A percentile compares a stretch with the other conserved stretches of the same genome.
Conservation (phyloP, 139 green algal species). For the Chlorella sp. region DNA sequence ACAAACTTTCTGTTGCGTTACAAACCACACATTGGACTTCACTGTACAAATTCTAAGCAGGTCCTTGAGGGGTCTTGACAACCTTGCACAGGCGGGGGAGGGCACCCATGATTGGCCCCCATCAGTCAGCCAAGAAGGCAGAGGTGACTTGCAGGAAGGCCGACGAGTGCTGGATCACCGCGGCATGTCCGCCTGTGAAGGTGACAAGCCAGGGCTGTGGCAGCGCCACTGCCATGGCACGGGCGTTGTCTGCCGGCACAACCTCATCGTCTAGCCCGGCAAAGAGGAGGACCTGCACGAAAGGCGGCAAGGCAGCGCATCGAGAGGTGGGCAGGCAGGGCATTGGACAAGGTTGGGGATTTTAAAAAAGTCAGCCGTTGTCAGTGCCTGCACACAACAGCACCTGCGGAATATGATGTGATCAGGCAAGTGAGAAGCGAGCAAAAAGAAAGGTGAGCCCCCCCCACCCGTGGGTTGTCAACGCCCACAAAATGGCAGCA, state of each 20-base stretch:
- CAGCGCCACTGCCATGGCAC: neutral
- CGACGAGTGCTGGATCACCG: neutral
- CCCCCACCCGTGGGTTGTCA: too few relatives aligned
- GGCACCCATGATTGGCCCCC: neutral
- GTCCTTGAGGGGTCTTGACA: too few relatives aligned
- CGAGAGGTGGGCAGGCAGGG: too few relatives aligned
- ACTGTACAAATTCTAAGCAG: too few relatives aligned
- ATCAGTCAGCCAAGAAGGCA: neutral
- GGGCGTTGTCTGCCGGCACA: neutral
- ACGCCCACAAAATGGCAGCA: too few relatives aligned
- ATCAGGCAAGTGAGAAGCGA: neutral
- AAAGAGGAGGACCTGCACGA: neutral
- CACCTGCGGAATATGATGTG: neutral
- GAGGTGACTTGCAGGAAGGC: neutral
- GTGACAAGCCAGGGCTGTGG: neutral
- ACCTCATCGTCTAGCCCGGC: neutral
- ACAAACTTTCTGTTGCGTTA: too few relatives aligned
- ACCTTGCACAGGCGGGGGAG: too few relatives aligned
- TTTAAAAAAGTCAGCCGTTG: too few relatives aligned
- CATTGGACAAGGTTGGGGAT: too few relatives aligned
- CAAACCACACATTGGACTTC: too few relatives aligned
- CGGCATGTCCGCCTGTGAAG: neutral
- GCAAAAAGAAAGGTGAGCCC: neutral
- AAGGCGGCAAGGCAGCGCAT: neutral
- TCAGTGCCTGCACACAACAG: neutral